phyloP scores from a whole-genome alignment of 768 basidiomycete species.

The Boletus rubescentipes region DNA sequence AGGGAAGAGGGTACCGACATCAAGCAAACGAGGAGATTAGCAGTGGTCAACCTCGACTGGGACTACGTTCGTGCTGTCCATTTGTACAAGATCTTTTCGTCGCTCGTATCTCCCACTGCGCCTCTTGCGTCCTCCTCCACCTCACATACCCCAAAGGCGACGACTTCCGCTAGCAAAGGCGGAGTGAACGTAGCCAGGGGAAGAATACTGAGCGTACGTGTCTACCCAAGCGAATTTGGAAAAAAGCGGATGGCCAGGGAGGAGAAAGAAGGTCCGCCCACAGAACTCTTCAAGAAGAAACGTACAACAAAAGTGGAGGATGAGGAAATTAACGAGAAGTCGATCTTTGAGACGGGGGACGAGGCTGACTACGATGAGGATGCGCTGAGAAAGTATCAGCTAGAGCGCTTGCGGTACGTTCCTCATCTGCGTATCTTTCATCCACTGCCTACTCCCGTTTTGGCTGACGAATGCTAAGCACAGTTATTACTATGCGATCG shows the following conservation, averaged over 20 bases:
- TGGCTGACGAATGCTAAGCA: constrained; percentile 11
- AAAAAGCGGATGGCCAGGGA: constrained; percentile 82
- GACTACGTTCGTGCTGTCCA: constrained; percentile 90
- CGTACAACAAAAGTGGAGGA: constrained; percentile 34
- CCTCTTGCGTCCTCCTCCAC: constrained; percentile 36
- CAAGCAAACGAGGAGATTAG: constrained; percentile 65
- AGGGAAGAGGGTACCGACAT: constrained; percentile 42
- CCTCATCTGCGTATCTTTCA: not conserved
- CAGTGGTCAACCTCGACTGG: constrained; percentile 97
- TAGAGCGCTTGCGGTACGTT: constrained; percentile 84
- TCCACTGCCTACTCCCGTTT: not conserved
- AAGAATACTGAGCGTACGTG: constrained; percentile 68
- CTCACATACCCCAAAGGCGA: constrained; percentile 16
- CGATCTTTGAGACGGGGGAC: constrained; percentile 62
- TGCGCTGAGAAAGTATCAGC: constrained; percentile 85
- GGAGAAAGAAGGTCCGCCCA: constrained; percentile 87
- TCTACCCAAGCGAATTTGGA: constrained; percentile 95
- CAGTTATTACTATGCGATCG: constrained; percentile 95
- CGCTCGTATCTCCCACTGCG: constrained; percentile 67
- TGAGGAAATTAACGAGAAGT: constrained; percentile 63
- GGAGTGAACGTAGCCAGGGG: constrained; percentile 49
- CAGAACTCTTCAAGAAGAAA: constrained; percentile 72
- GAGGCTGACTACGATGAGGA: constrained; percentile 86
- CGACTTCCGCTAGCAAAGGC: constrained; percentile 7
- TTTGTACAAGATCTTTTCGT: constrained; percentile 90